Conservation (phyloP, 371 early-diverging fungal species). For the Rhizopus stolonifer region DNA sequence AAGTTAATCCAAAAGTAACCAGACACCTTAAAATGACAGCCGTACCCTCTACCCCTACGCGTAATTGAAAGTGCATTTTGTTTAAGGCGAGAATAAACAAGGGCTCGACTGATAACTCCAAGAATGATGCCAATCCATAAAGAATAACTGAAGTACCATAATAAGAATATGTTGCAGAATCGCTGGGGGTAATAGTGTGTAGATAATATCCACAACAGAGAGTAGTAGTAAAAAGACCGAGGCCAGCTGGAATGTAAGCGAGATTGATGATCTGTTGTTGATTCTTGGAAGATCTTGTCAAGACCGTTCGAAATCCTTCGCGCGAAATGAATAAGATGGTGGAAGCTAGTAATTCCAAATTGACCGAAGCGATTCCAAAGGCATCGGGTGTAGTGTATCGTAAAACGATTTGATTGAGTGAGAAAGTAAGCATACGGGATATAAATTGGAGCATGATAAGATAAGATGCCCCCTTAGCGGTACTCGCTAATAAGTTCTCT, state of each 20-base stretch:
- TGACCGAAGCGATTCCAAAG: conserved; percentile 82
- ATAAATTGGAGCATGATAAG: conserved; percentile 78
- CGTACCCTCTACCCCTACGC: conserved; percentile 80
- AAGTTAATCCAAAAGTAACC: conserved; percentile 61
- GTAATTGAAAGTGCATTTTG: conserved; percentile 69
- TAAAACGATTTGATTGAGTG: conserved; percentile 75
- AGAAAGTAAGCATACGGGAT: conserved; percentile 77
- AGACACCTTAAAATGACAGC: conserved; percentile 78
- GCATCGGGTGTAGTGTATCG: conserved; percentile 67
- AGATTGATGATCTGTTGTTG: conserved; percentile 75
- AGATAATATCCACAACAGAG: conserved; percentile 56
- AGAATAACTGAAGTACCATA: conserved; percentile 54
- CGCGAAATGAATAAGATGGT: conserved; percentile 91
- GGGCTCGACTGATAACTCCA: conserved; percentile 84
- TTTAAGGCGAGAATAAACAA: conserved; percentile 75
- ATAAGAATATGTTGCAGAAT: conserved; percentile 34
- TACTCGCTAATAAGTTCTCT: conserved; percentile 39
- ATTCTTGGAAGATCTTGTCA: conserved; percentile 50
- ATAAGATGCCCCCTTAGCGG: conserved; percentile 73
- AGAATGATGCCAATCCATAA: conserved; percentile 71
- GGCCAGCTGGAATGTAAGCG: conserved; percentile 68
- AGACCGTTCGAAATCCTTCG: conserved; percentile 85
- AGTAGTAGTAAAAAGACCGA: conserved; percentile 59
- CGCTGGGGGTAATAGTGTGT: conserved; percentile 31
- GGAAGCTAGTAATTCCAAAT: conserved; percentile 82